Percentiles rank a stretch among this genome's conserved stretches.
Conservation (phyloP, 140 eudicot genomes). For the Oenanthe javanica region DNA sequence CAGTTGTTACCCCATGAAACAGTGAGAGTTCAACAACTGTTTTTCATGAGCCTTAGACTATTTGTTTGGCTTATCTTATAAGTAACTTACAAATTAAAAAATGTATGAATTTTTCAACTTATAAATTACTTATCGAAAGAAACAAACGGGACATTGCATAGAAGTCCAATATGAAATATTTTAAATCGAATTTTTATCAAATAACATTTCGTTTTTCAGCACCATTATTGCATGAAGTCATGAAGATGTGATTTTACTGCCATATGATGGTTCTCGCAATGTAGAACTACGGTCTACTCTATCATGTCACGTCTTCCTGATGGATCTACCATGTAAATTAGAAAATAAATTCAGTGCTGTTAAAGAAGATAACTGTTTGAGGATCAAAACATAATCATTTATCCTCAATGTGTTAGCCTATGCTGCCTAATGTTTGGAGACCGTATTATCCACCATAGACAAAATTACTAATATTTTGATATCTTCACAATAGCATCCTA, state of each 20-base stretch:
- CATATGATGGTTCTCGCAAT: background rate
- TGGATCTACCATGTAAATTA: background rate
- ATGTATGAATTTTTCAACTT: too few species aligned
- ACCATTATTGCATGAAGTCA: background rate
- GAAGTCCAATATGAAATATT: background rate
- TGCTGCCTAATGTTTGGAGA: background rate
- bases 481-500: background rate
- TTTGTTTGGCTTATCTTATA: too few species aligned
- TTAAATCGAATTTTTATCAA: background rate
- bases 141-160: too few species aligned
- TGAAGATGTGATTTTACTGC: background rate
- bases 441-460: background rate
- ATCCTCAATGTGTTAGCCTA: background rate
- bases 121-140: too few species aligned
- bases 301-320: constrained; percentile 1
- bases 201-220: background rate
- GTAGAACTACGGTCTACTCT: background rate
- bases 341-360: background rate
- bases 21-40: background rate
- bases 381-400: background rate
- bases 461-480: background rate
- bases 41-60: background rate
- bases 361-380: background rate
- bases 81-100: too few species aligned
- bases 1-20: background rate